Percentiles rank a stretch among this genome's conserved stretches.
Conservation (phyloP, 768 basidiomycete genomes). For the Lactarius tabidus region DNA sequence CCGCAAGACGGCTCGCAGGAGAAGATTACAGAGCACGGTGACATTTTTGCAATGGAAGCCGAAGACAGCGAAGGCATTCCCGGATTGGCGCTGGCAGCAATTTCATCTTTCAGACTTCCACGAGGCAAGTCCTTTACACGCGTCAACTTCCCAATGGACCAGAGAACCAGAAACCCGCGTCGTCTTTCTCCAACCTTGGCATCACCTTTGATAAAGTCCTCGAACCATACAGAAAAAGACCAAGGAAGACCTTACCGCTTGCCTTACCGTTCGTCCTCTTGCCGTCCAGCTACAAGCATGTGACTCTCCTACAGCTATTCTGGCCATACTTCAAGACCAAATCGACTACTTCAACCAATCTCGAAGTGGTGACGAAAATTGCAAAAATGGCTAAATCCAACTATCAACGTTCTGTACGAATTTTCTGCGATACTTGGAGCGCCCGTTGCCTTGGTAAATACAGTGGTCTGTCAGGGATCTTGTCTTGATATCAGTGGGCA, state of each 20-base stretch:
- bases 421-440: not conserved
- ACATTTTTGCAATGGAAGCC: too few relatives aligned
- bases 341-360: not conserved
- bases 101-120: too few relatives aligned
- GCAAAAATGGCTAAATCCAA: not conserved
- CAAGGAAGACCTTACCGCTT: not conserved
- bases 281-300: not conserved
- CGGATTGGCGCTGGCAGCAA: too few relatives aligned
- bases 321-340: not conserved
- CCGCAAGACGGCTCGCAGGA: not conserved
- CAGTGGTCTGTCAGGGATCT: not conserved
- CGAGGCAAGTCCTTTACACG: too few relatives aligned
- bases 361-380: not conserved
- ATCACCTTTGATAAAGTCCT: not conserved
- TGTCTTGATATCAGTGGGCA: not conserved
- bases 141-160: too few relatives aligned
- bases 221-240: not conserved
- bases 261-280: not conserved
- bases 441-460: not conserved
- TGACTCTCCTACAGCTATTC: not conserved
- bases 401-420: not conserved
- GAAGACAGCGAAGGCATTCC: too few relatives aligned
- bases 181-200: not conserved
- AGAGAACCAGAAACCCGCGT: too few relatives aligned
- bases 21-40: not conserved